These are phyloP conservation scores for Citrus inodora DNA, from an alignment of 345 rosid species.

Conservation along the genomic window DNA sequence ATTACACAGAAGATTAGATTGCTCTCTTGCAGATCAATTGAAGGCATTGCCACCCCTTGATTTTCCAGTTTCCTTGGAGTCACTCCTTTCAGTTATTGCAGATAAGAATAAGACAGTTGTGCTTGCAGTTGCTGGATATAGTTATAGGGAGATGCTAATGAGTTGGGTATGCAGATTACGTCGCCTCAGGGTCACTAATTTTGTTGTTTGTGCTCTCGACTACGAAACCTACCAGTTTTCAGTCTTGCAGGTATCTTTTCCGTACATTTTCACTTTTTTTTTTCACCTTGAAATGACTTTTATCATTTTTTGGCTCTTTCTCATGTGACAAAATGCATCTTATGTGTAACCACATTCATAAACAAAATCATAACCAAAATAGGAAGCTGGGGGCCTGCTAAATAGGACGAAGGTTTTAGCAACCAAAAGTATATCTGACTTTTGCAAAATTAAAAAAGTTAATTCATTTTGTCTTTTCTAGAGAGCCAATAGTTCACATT, in stretches of 20 bases:
- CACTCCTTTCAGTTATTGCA: constrained; percentile 58
- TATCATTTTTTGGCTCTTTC: background rate
- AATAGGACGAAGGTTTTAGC: background rate
- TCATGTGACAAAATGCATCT: background rate
- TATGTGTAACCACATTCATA: background rate
- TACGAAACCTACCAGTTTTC: constrained; percentile 71
- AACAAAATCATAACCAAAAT: background rate
- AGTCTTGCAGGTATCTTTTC: constrained; percentile 55
- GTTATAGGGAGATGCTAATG: constrained; percentile 94
- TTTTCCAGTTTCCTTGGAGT: constrained; percentile 60
- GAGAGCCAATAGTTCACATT: background rate
- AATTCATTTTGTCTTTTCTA: background rate
- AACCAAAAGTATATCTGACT: background rate
- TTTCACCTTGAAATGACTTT: background rate
- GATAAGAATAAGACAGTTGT: constrained; percentile 70
- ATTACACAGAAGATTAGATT: constrained; percentile 22
- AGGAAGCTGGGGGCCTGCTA: background rate
- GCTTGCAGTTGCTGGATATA: constrained; percentile 84
- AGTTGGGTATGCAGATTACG: constrained; percentile 94
- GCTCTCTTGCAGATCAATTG: constrained; percentile 35
- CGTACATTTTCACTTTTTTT: background rate
- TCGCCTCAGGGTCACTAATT: constrained; percentile 63
- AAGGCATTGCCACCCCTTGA: constrained; percentile 24
- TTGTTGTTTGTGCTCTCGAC: constrained; percentile 86
- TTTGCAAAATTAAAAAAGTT: background rate